These are phyloP conservation scores for Fusarium newnesense DNA, from an alignment of 2,329 filamentous ascomycete species.

Conservation along the genomic window DNA sequence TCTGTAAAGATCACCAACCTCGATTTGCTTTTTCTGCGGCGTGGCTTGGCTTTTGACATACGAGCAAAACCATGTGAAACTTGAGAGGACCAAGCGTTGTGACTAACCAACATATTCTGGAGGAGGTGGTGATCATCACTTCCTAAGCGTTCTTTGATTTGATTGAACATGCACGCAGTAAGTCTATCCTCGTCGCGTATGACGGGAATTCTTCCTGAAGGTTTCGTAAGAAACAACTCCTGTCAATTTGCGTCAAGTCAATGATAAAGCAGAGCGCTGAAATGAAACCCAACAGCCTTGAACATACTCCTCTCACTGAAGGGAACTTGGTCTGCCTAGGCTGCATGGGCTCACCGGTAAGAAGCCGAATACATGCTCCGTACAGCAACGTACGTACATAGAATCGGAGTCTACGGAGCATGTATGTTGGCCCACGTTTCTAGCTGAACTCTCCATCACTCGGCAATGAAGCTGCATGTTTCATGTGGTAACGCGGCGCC, in stretches of 20 bases:
- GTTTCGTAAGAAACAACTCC: not conserved
- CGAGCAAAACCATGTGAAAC: conserved; percentile 1
- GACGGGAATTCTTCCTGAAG: not conserved
- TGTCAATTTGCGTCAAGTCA: not conserved
- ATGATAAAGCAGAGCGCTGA: not conserved
- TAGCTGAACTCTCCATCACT: conserved; percentile 12
- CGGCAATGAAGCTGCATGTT: conserved; percentile 32
- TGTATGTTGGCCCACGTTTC: not conserved
- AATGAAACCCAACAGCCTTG: not conserved
- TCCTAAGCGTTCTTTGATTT: not conserved
- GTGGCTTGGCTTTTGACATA: conserved; percentile 20
- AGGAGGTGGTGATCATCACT: not conserved
- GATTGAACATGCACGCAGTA: not conserved
- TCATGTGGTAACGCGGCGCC: conserved; percentile 34
- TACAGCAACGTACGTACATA: not conserved
- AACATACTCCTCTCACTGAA: not conserved
- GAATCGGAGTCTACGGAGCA: not conserved
- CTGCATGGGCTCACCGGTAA: not conserved
- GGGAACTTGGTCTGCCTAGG: not conserved
- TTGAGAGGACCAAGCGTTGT: conserved; percentile 1
- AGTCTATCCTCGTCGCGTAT: not conserved
- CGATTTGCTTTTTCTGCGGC: conserved; percentile 28
- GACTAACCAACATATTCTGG: not conserved
- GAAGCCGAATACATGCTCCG: not conserved
- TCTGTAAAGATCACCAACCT: not conserved